Conservation (phyloP, 192 early-diverging fungal species). For the Backusella psychrophila region DNA sequence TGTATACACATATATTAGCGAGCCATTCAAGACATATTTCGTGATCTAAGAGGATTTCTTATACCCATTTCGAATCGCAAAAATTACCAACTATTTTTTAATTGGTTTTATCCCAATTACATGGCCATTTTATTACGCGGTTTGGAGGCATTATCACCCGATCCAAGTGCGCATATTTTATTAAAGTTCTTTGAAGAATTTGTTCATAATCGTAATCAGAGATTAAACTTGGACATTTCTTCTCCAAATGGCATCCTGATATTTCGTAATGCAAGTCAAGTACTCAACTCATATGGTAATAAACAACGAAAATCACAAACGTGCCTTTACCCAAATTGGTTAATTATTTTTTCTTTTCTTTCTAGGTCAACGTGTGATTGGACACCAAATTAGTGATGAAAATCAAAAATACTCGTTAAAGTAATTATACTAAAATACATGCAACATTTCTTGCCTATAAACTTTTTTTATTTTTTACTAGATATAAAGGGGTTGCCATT, state of each 20-base stretch:
- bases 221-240: conserved; percentile 78
- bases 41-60: conserved; percentile 77
- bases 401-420: conserved; percentile 19
- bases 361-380: conserved; percentile 8
- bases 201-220: conserved; percentile 73
- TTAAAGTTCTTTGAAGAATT: conserved; percentile 82
- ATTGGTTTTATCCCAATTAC: conserved; percentile 80
- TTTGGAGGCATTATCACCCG: conserved; percentile 62
- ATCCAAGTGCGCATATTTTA: conserved; percentile 64
- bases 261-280: conserved; percentile 80
- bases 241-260: conserved; percentile 85
- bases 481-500: conserved; percentile 77
- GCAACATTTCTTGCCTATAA: neutral
- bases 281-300: conserved; percentile 56
- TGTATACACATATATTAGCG: conserved; percentile 34
- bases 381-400: neutral
- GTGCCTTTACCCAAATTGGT: neutral
- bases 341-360: neutral
- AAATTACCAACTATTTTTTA: conserved; percentile 71
- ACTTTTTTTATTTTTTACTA: conserved; percentile 6
- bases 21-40: conserved; percentile 60
- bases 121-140: conserved; percentile 61
- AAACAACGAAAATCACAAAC: neutral
- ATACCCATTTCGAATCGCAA: conserved; percentile 55
- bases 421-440: neutral